Conservation (phyloP, 345 rosid species). For the Lepidium didymum region DNA sequence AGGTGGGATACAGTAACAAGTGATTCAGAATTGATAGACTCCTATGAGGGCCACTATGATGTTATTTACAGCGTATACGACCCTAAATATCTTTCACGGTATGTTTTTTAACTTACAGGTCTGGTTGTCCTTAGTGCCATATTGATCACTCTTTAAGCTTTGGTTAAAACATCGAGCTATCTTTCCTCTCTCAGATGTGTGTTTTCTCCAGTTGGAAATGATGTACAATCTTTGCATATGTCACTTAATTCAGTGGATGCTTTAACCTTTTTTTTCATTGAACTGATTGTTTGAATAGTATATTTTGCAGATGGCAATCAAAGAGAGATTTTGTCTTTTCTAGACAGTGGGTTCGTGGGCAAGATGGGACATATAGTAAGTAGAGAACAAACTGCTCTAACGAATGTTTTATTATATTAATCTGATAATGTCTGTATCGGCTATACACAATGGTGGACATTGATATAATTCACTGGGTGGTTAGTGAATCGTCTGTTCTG, state of each 20-base stretch:
- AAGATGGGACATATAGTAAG: constrained; percentile 98
- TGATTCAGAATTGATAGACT: constrained; percentile 77
- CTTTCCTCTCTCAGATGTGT: not conserved
- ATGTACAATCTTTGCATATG: not conserved
- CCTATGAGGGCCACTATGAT: constrained; percentile 89
- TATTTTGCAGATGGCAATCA: constrained; percentile 75
- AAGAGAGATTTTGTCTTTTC: constrained; percentile 92
- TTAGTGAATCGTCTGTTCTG: not conserved
- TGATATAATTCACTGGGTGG: not conserved
- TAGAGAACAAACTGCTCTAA: not conserved
- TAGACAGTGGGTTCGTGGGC: constrained; percentile 94
- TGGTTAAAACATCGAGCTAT: not conserved
- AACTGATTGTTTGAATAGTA: constrained; percentile 15
- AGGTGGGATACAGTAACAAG: constrained; percentile 97
- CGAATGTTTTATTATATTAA: not conserved
- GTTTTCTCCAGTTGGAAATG: constrained; percentile 9
- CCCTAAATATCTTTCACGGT: constrained; percentile 81
- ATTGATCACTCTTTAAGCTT: not conserved
- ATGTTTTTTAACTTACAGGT: constrained; percentile 11
- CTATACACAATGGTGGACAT: not conserved
- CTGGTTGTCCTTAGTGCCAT: not conserved
- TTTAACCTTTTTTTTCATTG: not conserved
- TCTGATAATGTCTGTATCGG: constrained; percentile 3
- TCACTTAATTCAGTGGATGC: constrained; percentile 1
- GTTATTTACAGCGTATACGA: constrained; percentile 79